Percentiles rank a stretch among this genome's conserved stretches.
Conservation (phyloP, 1,284 basidiomycete species). For the Ceratobasidium sp. region DNA sequence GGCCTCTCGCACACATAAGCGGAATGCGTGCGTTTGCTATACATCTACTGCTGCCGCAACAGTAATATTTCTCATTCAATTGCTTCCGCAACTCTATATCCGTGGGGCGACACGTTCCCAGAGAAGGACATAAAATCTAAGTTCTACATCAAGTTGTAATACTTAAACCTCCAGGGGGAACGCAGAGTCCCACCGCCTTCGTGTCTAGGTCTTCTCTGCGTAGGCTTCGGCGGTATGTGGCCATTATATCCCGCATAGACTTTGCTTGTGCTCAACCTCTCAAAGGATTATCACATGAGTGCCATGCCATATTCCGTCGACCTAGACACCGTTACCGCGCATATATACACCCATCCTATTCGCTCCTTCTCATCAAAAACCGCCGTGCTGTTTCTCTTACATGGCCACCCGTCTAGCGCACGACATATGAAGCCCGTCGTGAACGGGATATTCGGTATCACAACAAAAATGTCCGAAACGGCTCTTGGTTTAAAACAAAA, state of each 20-base stretch:
- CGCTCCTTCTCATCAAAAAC: slow-evolving; percentile 1
- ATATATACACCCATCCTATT: slow-evolving; percentile 34
- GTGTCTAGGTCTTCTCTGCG: background rate
- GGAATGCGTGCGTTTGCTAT: background rate
- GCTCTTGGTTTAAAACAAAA: background rate
- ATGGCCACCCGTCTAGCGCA: slow-evolving; percentile 36
- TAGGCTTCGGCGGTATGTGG: background rate
- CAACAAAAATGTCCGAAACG: slow-evolving; percentile 5
- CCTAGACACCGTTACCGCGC: slow-evolving; percentile 22
- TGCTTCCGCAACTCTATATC: slow-evolving; percentile 23
- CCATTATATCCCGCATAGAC: no score
- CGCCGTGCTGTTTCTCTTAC: slow-evolving; percentile 28
- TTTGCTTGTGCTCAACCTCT: background rate
- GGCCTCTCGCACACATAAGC: slow-evolving; percentile 3
- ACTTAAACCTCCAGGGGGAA: background rate
- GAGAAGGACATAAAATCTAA: background rate
- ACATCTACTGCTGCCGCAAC: background rate
- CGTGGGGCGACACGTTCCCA: slow-evolving; percentile 11
- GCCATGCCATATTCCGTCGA: slow-evolving; percentile 28
- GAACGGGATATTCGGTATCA: slow-evolving; percentile 27
- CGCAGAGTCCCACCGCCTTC: background rate
- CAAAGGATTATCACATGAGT: slow-evolving; percentile 10
- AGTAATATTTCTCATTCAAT: slow-evolving; percentile 1
- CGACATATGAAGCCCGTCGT: slow-evolving; percentile 33
- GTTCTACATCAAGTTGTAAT: background rate